A percentile compares a stretch with the other conserved stretches of the same genome.
These are phyloP conservation scores for Abelmoschus esculentus DNA, from an alignment of 345 rosid genomes.

Conservation along the genomic window DNA sequence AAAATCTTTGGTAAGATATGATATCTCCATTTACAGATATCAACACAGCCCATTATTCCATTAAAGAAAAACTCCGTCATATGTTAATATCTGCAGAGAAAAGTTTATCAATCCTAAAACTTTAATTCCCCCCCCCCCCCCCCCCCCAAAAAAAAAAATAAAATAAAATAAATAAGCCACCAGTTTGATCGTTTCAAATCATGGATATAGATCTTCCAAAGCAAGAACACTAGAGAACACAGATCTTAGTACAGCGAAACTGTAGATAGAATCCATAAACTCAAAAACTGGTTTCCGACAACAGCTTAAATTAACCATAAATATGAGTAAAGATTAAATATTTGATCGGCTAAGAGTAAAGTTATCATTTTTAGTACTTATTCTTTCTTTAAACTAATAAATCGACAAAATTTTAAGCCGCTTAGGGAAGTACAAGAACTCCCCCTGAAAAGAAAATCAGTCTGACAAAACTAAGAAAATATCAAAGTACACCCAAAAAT, in stretches of 20 bases:
- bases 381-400: not conserved
- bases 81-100: not conserved
- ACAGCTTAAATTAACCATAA: not conserved
- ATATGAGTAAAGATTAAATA: not conserved
- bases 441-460: not conserved
- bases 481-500: not conserved
- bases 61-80: not conserved
- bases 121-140: too few species aligned
- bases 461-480: constrained; percentile 1
- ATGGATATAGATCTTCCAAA: not conserved
- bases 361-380: not conserved
- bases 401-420: not conserved
- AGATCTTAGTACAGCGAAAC: not conserved
- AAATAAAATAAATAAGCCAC: too few species aligned
- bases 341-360: not conserved
- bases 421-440: not conserved
- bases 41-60: not conserved
- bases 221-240: not conserved
- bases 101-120: not conserved
- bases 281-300: not conserved
- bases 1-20: not conserved
- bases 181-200: not conserved
- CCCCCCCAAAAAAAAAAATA: too few species aligned
- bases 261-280: not conserved
- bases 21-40: not conserved